Conservation (phyloP, 2,329 filamentous ascomycete species). For the Raffaelea deltoideospora region DNA sequence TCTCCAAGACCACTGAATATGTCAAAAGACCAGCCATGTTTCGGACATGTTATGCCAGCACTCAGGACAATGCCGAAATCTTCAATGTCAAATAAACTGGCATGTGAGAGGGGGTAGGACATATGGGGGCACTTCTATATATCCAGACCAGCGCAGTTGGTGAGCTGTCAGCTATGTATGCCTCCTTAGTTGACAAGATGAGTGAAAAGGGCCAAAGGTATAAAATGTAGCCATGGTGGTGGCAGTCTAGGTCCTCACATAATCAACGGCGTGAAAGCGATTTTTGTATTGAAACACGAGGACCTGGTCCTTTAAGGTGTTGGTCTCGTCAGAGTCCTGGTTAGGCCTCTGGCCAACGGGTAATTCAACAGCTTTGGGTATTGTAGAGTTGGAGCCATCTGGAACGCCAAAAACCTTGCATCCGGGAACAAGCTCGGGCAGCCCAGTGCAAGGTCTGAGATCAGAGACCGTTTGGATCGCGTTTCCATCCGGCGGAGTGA, state of each 20-base stretch:
- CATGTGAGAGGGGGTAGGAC: constrained; percentile 48
- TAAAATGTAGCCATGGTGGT: too few species aligned
- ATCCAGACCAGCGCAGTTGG: too few species aligned
- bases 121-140: constrained; percentile 54
- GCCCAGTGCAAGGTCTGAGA: constrained; percentile 18
- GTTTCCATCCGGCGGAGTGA: constrained; percentile 17
- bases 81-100: constrained; percentile 53
- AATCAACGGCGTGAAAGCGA: constrained; percentile 52
- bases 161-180: too few species aligned
- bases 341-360: too few species aligned
- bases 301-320: constrained; percentile 40
- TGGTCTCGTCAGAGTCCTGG: constrained; percentile 25
- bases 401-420: constrained; percentile 54
- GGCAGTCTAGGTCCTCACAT: too few species aligned
- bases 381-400: too few species aligned
- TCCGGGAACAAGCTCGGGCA: constrained; percentile 25
- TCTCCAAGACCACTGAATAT: constrained; percentile 47
- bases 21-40: constrained; percentile 60
- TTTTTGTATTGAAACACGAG: constrained; percentile 49
- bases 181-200: too few species aligned
- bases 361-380: too few species aligned
- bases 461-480: constrained; percentile 17
- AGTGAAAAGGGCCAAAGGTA: background rate
- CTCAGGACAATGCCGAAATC: constrained; percentile 47
- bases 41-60: constrained; percentile 49